Percentiles rank a stretch among this genome's conserved stretches.
Evolutionary conservation across 805 yeast species (phyloP).

Genomic region (Barnettozyma sucrosica): DNA sequence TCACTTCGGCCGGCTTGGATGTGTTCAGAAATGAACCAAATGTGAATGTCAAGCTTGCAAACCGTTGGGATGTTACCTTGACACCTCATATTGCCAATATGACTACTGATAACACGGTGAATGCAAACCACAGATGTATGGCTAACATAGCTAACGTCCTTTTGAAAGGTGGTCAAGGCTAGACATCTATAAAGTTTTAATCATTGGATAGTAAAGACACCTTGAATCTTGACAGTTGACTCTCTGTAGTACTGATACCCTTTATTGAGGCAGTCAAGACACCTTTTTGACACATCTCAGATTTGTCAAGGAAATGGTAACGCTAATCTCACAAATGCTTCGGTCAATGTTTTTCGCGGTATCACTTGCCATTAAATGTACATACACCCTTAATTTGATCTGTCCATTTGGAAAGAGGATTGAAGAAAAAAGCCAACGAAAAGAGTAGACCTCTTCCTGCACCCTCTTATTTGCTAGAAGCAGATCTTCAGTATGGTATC

Average conservation of each 20-base stretch:
- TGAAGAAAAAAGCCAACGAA: neutral
- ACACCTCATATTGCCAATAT: conserved; percentile 72
- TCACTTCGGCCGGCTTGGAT: conserved; percentile 65
- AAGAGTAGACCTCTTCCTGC: too few species aligned
- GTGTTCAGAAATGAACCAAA: conserved; percentile 63
- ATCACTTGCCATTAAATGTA: neutral
- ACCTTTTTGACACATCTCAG: too few species aligned
- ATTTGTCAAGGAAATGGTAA: too few species aligned
- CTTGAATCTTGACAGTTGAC: too few species aligned
- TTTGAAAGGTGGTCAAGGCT: conserved; percentile 34
- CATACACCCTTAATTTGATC: neutral
- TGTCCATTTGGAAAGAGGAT: too few species aligned
- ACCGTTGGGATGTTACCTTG: conserved; percentile 56
- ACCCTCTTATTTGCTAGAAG: neutral
- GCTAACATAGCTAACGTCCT: conserved; percentile 45
- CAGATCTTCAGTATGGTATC: neutral
- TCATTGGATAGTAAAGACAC: too few species aligned
- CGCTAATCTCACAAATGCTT: too few species aligned
- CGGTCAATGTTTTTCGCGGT: too few species aligned
- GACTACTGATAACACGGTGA: conserved; percentile 45
- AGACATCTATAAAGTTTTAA: conserved; percentile 19
- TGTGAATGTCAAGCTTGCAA: conserved; percentile 42
- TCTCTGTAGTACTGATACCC: too few species aligned
- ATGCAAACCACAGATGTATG: conserved; percentile 44
- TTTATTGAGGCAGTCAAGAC: too few species aligned